phyloP scores from a whole-genome alignment of 2,329 filamentous ascomycete genomes.

The Trichophyton rubrum region DNA sequence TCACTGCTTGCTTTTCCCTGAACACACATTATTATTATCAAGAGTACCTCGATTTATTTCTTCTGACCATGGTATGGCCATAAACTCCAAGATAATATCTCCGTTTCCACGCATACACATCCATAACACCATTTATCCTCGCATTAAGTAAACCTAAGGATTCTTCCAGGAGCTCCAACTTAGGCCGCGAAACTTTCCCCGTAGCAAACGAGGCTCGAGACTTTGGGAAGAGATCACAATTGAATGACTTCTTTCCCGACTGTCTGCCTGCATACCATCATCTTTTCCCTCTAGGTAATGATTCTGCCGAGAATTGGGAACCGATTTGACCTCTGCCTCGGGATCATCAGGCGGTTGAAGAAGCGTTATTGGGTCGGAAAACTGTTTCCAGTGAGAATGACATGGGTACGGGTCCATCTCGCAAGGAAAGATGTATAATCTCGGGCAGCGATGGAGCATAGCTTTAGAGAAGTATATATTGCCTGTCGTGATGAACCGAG shows the following conservation, averaged over 20 bases:
- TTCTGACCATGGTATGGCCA: no score
- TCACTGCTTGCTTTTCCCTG: no score
- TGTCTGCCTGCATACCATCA: not conserved
- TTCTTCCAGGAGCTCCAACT: not conserved
- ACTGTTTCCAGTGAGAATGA: constrained; percentile 5
- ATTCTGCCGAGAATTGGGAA: not conserved
- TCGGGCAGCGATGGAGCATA: constrained; percentile 8
- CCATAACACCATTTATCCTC: no score
- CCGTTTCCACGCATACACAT: no score
- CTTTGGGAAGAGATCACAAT: not conserved
- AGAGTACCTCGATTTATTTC: no score
- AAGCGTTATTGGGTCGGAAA: constrained; percentile 4
- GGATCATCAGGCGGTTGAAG: constrained; percentile 3
- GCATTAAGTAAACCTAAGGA: not conserved
- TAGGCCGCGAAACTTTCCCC: not conserved
- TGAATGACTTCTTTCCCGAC: not conserved
- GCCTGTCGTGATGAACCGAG: constrained; percentile 4
- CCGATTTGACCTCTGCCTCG: not conserved
- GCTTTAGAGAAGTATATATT: constrained; percentile 5
- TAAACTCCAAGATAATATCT: no score
- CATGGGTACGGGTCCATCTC: constrained; percentile 11
- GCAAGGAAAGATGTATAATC: constrained; percentile 5
- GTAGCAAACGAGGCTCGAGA: not conserved
- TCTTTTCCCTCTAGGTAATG: not conserved
- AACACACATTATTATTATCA: no score